A percentile compares a stretch with the other conserved stretches of the same genome.
Conservation (phyloP, 352 stramenopile species). For the Pythium apleroticum region DNA sequence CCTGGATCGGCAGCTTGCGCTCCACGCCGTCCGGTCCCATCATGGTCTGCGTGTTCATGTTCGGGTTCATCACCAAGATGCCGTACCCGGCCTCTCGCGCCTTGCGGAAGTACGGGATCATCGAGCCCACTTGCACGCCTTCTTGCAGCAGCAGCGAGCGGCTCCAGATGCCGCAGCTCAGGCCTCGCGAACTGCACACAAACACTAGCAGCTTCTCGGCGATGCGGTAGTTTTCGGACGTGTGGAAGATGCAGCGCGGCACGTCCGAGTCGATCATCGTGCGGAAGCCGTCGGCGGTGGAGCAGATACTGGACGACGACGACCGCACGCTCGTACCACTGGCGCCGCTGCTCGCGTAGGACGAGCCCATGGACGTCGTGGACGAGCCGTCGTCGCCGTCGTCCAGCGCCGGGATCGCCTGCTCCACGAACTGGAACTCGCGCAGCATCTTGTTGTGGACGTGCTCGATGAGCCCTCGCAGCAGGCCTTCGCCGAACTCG, state of each 20-base stretch:
- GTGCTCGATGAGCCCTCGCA: slow-evolving; percentile 65
- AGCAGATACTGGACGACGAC: slow-evolving; percentile 81
- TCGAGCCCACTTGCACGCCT: slow-evolving; percentile 86
- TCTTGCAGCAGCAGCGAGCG: slow-evolving; percentile 80
- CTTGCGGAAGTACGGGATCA: slow-evolving; percentile 87
- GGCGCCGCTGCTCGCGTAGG: slow-evolving; percentile 31
- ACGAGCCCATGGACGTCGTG: slow-evolving; percentile 31
- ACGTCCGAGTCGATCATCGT: slow-evolving; percentile 83
- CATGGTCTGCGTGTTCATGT: slow-evolving; percentile 89
- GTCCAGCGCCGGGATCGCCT: slow-evolving; percentile 75
- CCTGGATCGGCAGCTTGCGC: slow-evolving; percentile 81
- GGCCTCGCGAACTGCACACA: slow-evolving; percentile 72
- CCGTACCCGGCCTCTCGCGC: slow-evolving; percentile 74
- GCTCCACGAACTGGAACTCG: slow-evolving; percentile 77
- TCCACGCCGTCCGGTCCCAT: slow-evolving; percentile 46
- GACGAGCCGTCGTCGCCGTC: slow-evolving; percentile 33
- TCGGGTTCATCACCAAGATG: slow-evolving; percentile 89
- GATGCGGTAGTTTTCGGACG: slow-evolving; percentile 70
- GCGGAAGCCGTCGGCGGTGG: slow-evolving; percentile 74
- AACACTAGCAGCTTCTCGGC: slow-evolving; percentile 82
- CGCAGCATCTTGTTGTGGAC: slow-evolving; percentile 80
- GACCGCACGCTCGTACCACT: slow-evolving; percentile 46
- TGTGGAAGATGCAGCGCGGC: slow-evolving; percentile 81
- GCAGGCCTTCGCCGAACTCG: slow-evolving; percentile 66
- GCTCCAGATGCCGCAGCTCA: slow-evolving; percentile 89